phyloP scores from a whole-genome alignment of 352 stramenopile species.

The Phytopythium kandeliae region DNA sequence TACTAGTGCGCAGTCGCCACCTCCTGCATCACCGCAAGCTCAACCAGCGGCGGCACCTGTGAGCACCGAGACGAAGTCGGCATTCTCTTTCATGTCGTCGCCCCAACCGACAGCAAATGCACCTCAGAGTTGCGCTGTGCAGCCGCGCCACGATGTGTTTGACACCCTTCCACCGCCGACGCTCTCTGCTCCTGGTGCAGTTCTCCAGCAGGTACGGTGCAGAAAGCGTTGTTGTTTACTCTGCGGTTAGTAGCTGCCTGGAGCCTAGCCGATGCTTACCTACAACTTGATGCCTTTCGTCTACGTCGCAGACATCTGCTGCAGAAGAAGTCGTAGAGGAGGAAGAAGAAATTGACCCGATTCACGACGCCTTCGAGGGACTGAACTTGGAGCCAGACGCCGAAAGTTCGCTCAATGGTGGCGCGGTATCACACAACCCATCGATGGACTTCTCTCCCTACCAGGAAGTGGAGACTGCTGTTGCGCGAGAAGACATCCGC shows the following conservation, averaged over 20 bases:
- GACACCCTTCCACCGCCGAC: conserved; percentile 50
- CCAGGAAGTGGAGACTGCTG: conserved; percentile 5
- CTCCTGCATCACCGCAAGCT: conserved; percentile 10
- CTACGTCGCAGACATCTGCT: not conserved
- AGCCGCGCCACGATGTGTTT: conserved; percentile 42
- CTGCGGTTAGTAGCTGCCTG: not conserved
- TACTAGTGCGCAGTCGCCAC: conserved; percentile 2
- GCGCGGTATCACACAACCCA: not conserved
- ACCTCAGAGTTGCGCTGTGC: not conserved
- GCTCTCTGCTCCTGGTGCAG: conserved; percentile 5
- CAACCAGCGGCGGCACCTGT: conserved; percentile 4
- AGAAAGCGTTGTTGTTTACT: no score
- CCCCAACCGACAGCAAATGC: conserved; percentile 9
- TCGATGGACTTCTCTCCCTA: not conserved
- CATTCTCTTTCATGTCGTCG: conserved; percentile 45
- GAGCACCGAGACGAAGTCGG: conserved; percentile 16
- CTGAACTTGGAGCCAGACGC: conserved; percentile 35
- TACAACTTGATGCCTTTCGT: not conserved
- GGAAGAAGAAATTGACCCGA: conserved; percentile 46
- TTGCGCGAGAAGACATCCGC: conserved; percentile 42
- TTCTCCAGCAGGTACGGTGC: not conserved
- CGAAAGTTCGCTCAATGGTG: conserved; percentile 24
- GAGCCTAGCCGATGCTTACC: not conserved
- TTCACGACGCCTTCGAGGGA: conserved; percentile 82
- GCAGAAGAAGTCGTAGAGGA: conserved; percentile 25